Conservation (phyloP, 768 basidiomycete species). For the Mycena maculata region DNA sequence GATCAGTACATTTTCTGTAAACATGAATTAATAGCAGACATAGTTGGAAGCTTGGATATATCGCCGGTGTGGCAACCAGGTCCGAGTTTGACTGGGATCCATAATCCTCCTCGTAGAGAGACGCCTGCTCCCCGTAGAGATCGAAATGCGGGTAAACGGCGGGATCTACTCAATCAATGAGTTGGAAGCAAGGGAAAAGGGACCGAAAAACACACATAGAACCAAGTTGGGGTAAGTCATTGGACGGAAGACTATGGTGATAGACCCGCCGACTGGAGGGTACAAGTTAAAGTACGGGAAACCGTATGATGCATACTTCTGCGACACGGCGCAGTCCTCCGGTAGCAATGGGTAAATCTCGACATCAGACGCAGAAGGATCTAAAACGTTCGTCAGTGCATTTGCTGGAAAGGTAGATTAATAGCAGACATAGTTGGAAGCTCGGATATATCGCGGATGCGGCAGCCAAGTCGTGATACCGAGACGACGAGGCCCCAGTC, state of each 20-base stretch:
- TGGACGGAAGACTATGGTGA: not conserved
- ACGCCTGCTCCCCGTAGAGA: conserved; percentile 43
- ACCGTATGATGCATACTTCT: not conserved
- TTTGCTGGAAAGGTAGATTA: not conserved
- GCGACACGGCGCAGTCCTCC: not conserved
- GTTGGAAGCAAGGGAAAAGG: not conserved
- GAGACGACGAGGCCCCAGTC: not conserved
- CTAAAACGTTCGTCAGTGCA: not conserved
- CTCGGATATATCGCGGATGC: not conserved
- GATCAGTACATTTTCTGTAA: not conserved
- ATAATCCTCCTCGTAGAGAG: too few species aligned
- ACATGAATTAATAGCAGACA: not conserved
- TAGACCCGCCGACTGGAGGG: not conserved
- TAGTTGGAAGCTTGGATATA: not conserved
- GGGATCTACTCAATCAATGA: conserved; percentile 42
- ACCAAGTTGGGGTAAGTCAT: conserved; percentile 45
- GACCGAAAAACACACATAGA: conserved; percentile 40
- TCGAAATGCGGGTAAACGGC: conserved; percentile 50
- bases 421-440: not conserved
- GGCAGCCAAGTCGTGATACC: conserved; percentile 37
- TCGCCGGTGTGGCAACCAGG: not conserved
- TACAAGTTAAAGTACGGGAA: conserved; percentile 12
- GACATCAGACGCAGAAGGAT: not conserved
- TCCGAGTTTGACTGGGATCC: not conserved
- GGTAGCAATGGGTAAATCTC: conserved; percentile 1